Evolutionary conservation across 2,329 filamentous ascomycete species (phyloP).

Genomic region (Paecilomyces dactylethromorphus): DNA sequence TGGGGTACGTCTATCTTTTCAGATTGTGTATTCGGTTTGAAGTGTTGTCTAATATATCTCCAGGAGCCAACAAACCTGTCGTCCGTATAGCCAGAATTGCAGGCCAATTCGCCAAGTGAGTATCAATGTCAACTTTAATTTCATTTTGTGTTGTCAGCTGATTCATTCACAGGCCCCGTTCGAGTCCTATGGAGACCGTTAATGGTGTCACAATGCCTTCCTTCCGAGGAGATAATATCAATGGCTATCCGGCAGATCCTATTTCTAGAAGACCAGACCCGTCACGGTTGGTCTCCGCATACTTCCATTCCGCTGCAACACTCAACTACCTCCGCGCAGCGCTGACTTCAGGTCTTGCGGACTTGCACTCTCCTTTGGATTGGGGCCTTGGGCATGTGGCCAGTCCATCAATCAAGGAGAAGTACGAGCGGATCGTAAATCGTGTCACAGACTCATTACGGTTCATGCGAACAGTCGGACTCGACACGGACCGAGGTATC

Average conservation of each 20-base stretch:
- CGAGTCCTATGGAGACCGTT: constrained; percentile 76
- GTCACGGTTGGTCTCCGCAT: constrained; percentile 75
- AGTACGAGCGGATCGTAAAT: constrained; percentile 77
- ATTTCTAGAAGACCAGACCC: constrained; percentile 78
- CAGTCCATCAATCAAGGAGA: constrained; percentile 72
- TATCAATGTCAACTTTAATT: neutral
- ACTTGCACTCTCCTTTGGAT: constrained; percentile 86
- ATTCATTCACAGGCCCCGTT: constrained; percentile 54
- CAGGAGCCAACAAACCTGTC: constrained; percentile 63
- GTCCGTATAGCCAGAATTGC: constrained; percentile 94
- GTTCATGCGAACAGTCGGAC: constrained; percentile 91
- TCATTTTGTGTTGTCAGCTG: neutral
- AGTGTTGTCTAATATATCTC: neutral
- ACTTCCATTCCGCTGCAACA: constrained; percentile 92
- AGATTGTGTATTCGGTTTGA: constrained; percentile 21
- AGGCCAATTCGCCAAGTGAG: constrained; percentile 84
- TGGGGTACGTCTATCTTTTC: constrained; percentile 60
- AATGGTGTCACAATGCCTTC: constrained; percentile 76
- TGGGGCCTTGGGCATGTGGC: constrained; percentile 91
- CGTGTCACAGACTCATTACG: constrained; percentile 86
- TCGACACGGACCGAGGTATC: constrained; percentile 74
- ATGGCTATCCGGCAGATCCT: constrained; percentile 63
- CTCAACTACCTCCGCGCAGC: constrained; percentile 87
- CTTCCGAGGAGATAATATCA: constrained; percentile 93
- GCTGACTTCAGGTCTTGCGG: constrained; percentile 80